Evolutionary conservation across 768 basidiomycete species (phyloP).

Genomic region (Serendipita sp.): DNA sequence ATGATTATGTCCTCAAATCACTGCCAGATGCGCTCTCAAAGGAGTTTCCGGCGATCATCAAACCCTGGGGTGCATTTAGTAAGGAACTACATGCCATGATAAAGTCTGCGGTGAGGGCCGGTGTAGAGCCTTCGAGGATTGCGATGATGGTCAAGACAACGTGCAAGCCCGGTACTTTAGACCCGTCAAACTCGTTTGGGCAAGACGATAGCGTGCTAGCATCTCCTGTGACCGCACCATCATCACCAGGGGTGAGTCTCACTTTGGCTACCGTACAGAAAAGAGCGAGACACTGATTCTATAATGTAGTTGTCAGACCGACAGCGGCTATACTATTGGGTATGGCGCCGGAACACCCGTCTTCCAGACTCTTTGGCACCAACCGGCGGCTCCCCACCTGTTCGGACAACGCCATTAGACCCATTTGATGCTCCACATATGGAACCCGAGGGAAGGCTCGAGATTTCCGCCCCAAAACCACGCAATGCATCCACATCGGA

Average conservation of each 20-base stretch:
- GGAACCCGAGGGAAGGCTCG: no score
- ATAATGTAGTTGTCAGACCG: not conserved
- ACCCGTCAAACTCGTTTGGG: not conserved
- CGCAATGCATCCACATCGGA: no score
- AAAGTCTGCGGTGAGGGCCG: not conserved
- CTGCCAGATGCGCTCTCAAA: not conserved
- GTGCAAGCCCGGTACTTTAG: not conserved
- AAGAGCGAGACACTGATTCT: not conserved
- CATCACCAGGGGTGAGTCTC: conserved; percentile 2
- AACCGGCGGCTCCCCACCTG: not conserved
- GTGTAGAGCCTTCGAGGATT: not conserved
- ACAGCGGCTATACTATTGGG: not conserved
- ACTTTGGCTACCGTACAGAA: not conserved
- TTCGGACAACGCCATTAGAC: not conserved
- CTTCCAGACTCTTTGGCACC: not conserved
- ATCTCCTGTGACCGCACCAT: not conserved
- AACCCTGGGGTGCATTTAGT: not conserved
- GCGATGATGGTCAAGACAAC: not conserved
- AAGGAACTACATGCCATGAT: not conserved
- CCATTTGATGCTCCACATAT: no score
- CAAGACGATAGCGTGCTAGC: not conserved
- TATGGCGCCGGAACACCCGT: not conserved
- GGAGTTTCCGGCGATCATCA: not conserved
- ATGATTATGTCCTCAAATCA: not conserved
- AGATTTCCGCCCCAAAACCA: no score